These are phyloP conservation scores for Scutellaria galericulata DNA, from an alignment of 257 asterid species.

Conservation along the genomic window DNA sequence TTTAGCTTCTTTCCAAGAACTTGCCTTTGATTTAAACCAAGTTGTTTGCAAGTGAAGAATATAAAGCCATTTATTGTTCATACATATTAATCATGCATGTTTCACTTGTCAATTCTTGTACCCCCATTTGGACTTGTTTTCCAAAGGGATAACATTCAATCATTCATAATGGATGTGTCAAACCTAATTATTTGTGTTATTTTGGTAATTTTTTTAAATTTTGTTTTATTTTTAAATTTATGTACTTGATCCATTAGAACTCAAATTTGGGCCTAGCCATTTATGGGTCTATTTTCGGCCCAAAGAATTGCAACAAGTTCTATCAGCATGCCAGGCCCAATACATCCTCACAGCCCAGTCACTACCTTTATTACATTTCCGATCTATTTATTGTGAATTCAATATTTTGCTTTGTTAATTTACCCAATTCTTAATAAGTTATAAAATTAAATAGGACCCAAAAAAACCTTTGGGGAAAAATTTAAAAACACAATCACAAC, in stretches of 20 bases:
- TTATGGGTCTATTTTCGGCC: neutral
- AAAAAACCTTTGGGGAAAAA: too few species aligned
- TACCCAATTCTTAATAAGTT: too few species aligned
- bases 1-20: conserved; percentile 31
- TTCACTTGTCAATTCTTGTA: conserved; percentile 2
- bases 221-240: too few species aligned
- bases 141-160: neutral
- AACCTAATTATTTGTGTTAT: neutral
- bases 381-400: too few species aligned
- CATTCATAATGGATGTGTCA: neutral
- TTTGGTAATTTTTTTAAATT: neutral
- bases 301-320: neutral
- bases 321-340: neutral
- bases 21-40: conserved; percentile 30
- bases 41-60: conserved; percentile 15
- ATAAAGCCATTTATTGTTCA: too few species aligned
- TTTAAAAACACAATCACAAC: too few species aligned
- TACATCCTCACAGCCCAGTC: neutral
- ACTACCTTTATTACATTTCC: neutral
- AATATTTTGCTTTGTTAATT: too few species aligned
- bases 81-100: too few species aligned
- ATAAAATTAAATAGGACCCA: too few species aligned
- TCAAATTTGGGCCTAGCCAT: too few species aligned
- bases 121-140: conserved; percentile 20
- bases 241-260: too few species aligned